Conservation (phyloP, 2,329 filamentous ascomycete species). For the Xylariales sp. region DNA sequence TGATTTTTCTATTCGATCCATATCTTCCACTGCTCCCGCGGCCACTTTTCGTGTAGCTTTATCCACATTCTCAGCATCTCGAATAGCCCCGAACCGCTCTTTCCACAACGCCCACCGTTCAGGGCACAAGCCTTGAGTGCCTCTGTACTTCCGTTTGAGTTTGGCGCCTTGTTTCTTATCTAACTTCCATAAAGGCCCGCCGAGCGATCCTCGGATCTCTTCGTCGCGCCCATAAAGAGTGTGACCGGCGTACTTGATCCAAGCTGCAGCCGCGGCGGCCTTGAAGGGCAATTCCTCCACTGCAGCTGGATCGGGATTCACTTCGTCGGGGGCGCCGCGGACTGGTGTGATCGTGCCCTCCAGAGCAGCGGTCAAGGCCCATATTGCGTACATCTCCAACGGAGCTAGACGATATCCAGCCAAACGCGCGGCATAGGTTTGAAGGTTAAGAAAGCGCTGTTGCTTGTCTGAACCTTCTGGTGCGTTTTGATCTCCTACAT, state of each 20-base stretch:
- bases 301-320: conserved; percentile 1
- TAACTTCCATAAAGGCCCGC: conserved; percentile 13
- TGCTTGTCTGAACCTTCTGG: neutral
- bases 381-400: conserved; percentile 2
- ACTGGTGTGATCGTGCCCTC: conserved; percentile 3
- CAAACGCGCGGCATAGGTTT: conserved; percentile 1
- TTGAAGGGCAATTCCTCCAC: conserved; percentile 3
- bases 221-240: conserved; percentile 5
- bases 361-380: conserved; percentile 4
- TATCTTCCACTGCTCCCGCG: neutral
- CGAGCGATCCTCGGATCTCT: conserved; percentile 12
- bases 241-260: neutral
- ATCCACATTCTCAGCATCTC: conserved; percentile 6
- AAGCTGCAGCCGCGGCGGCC: conserved; percentile 1
- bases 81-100: conserved; percentile 10
- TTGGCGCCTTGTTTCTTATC: conserved; percentile 11
- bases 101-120: conserved; percentile 15
- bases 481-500: neutral
- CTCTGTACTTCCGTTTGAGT: conserved; percentile 10
- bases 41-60: neutral
- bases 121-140: conserved; percentile 11
- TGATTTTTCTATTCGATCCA: neutral
- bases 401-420: conserved; percentile 1
- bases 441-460: conserved; percentile 1
- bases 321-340: conserved; percentile 3